Base-by-base conservation (phyloP, 192 early-diverging fungal genomes). In the Mortierella hygrophila region DNA sequence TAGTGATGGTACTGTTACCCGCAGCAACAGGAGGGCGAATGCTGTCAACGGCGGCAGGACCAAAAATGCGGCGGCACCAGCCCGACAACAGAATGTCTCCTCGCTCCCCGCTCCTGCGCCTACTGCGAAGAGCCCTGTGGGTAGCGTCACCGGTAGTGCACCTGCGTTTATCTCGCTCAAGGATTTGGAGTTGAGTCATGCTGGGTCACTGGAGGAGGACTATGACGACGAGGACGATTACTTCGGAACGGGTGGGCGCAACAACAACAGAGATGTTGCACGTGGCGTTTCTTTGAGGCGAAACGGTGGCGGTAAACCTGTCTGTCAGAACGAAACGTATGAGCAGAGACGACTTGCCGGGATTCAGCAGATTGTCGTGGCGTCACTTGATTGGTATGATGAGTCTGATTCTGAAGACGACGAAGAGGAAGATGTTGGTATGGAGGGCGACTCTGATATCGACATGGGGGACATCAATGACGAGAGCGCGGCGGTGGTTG, bases 361-460 rank as follows among this genome's bases (percentile, higher is more conserved):
- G 9, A 78, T 75, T 10, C 76, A 78, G 10, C 78, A 85, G 60
- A 75, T 71, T 41, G 75, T 65, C 68, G 77, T 83, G 16, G 82
- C 76, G 40, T 79, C 77, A 23, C 78, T 80, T 13, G 83, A 85
- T 44, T 78, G 76, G 20, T 79, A 70, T 32, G 76, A 78, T 6
- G 83, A 85, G n/a, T 85, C 83, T 38, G 83, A 85, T 38, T 85
- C 79, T 57, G 83, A 85, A 6, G 80, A 80, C 23, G 44, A 77
- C 46, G 83, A 85, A 6, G 80, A 74, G 10, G 44, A 77, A 8
- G 40, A 38, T 5, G 49, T 26, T 47, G 29, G 23, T 16, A 32
- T 38, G 4, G 71, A 73, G 0, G 79, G 49, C 18, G 44, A 69
- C 7, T 29, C 4, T 32, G 26, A 68, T 29, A 37, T 6, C 5